A percentile compares a stretch with the other conserved stretches of the same genome.
Evolutionary conservation across 371 early-diverging fungal genomes (phyloP).

Genomic region (Mortierella sp.): DNA sequence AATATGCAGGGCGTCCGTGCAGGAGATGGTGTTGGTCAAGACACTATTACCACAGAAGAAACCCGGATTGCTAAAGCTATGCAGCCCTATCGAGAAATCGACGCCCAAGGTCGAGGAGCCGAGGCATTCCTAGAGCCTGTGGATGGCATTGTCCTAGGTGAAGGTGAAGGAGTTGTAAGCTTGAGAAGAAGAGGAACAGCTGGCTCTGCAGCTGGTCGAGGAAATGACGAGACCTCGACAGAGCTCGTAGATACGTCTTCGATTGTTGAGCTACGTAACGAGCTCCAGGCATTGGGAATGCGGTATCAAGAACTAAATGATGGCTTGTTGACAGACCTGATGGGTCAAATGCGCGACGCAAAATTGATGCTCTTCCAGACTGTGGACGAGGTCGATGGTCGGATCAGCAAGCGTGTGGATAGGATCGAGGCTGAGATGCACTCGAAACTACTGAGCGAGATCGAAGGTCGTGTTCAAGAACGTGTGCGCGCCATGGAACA

Average conservation of each 20-base stretch:
- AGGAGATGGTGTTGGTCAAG: slow-evolving; percentile 43
- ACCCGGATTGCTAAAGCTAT: slow-evolving; percentile 25
- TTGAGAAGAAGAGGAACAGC: slow-evolving; percentile 8
- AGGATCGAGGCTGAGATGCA: slow-evolving; percentile 57
- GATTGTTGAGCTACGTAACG: slow-evolving; percentile 43
- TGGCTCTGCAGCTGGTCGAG: background rate
- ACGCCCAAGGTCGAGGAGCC: slow-evolving; percentile 30
- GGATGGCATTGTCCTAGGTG: slow-evolving; percentile 12
- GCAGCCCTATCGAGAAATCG: slow-evolving; percentile 53
- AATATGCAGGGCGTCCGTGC: slow-evolving; percentile 52
- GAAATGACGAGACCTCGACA: background rate
- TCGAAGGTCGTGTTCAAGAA: slow-evolving; percentile 52
- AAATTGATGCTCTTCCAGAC: slow-evolving; percentile 55
- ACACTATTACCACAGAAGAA: slow-evolving; percentile 45
- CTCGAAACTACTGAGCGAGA: slow-evolving; percentile 47
- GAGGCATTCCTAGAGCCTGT: slow-evolving; percentile 27
- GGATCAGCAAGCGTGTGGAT: slow-evolving; percentile 52
- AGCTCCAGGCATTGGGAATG: slow-evolving; percentile 35
- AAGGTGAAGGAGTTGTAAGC: slow-evolving; percentile 23
- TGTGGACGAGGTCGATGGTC: slow-evolving; percentile 55
- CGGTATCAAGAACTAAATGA: slow-evolving; percentile 55
- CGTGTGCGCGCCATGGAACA: slow-evolving; percentile 56
- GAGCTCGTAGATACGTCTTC: slow-evolving; percentile 35
- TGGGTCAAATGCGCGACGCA: slow-evolving; percentile 57
- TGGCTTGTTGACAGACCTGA: slow-evolving; percentile 46